A percentile compares a stretch with the other conserved stretches of the same genome.
These are phyloP conservation scores for Suhomyces kilbournensis DNA, from an alignment of 805 yeast species.

Conservation along the genomic window DNA sequence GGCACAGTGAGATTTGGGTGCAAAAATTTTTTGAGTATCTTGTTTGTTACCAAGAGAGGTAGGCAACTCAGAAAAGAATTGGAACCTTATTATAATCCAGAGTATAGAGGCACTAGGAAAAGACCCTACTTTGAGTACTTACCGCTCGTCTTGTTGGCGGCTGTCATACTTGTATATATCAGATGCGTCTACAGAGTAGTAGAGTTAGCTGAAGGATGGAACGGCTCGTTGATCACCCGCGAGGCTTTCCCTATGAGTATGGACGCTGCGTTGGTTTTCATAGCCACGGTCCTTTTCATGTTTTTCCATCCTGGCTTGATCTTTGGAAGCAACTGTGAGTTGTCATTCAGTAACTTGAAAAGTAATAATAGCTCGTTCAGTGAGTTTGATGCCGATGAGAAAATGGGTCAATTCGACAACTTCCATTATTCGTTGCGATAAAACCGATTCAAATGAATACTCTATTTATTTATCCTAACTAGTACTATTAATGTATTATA, in stretches of 20 bases:
- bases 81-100: constrained; percentile 32
- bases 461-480: not conserved
- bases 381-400: not conserved
- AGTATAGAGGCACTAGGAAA: constrained; percentile 33
- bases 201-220: constrained; percentile 73
- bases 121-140: constrained; percentile 37
- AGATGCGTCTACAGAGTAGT: constrained; percentile 72
- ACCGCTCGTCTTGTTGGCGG: constrained; percentile 43
- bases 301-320: constrained; percentile 64
- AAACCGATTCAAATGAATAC: not conserved
- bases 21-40: constrained; percentile 14
- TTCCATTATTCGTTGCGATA: not conserved
- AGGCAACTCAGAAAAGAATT: constrained; percentile 14
- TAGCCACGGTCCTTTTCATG: constrained; percentile 18
- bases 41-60: constrained; percentile 22
- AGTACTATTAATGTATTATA: not conserved
- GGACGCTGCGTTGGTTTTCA: constrained; percentile 29
- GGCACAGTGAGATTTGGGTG: constrained; percentile 22
- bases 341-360: not conserved
- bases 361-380: not conserved
- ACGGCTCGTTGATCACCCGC: constrained; percentile 55
- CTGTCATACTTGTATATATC: constrained; percentile 54
- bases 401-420: not conserved
- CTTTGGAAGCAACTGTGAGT: constrained; percentile 37
- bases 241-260: constrained; percentile 40